Base-by-base conservation (phyloP, 257 asterid species). In the Solanum tarapatanum region DNA sequence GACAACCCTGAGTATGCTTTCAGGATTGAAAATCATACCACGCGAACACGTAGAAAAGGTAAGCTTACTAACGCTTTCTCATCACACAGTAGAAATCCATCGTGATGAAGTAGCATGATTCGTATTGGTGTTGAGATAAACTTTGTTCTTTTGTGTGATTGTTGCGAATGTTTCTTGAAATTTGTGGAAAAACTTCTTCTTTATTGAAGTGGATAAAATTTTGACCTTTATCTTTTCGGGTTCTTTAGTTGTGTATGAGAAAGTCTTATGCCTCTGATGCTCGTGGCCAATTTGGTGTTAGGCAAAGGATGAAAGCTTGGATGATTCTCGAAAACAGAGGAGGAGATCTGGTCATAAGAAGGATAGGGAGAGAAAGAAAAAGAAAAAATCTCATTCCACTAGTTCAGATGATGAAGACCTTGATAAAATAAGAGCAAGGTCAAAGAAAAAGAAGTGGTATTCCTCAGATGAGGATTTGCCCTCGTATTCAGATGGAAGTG, bases 381-480 rank as follows among this genome's bases (percentile, higher is more conserved):
- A 85, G 73, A 94, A 87, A 92, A 90, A 86, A 17, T 92, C 94
- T 2, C 89, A 35, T 21, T 84, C 89, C 88, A 89, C 91, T 90
- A 94, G 96, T 76, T 93, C 98, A 19, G 98, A 93, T 13, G 98
- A 94, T 37, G 98, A 92, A 76, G 89, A 87, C 87, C 90, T 92
- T 68, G 97, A 90, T 82, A 93, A 87, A 90, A 92, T 95, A 86
- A 93, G 91, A 89, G 89, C 89, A 23, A 88, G 91, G 83, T 93
- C 96, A 23, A 91, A 92, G 86, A 94, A 95, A 88, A 94, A 93
- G 89, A 96, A 95, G 87, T 94, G 98, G 99, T 94, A 95, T 89
- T 93, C 92, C 82, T 91, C 97, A n/a, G 94, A 94, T 64, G 98
- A 95, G 84, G 98, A 91, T 48, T 75, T 91, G 74, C 91, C 98